These are phyloP conservation scores for Colletotrichum nymphaeae DNA, from an alignment of 2,329 filamentous ascomycete genomes.

Conservation along the genomic window DNA sequence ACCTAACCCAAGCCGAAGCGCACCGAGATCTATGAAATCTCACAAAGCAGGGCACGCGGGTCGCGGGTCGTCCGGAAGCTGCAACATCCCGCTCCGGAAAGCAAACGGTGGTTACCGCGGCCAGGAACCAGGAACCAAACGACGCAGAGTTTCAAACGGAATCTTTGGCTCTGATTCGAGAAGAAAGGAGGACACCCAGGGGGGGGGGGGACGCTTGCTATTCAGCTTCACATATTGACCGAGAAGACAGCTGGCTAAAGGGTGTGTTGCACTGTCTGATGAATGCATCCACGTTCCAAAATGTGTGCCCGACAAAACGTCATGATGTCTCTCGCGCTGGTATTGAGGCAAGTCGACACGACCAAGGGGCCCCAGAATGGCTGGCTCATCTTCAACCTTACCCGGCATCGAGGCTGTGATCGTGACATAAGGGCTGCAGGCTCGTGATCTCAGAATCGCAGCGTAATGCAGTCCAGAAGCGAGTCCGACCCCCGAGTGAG, in stretches of 20 bases:
- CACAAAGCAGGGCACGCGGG: neutral
- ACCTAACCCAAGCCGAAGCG: neutral
- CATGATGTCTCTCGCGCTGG: slow-evolving; percentile 16
- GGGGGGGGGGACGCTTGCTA: neutral
- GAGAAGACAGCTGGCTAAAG: slow-evolving; percentile 10
- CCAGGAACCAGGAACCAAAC: neutral
- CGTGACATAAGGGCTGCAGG: slow-evolving; percentile 28
- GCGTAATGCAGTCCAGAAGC: slow-evolving; percentile 1
- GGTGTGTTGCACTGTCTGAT: slow-evolving; percentile 24
- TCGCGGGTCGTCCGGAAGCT: slow-evolving; percentile 4
- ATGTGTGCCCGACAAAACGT: neutral
- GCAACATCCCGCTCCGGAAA: slow-evolving; percentile 22
- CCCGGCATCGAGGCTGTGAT: neutral
- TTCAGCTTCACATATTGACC: neutral
- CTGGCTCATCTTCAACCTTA: neutral
- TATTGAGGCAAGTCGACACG: slow-evolving; percentile 13
- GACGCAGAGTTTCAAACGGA: neutral
- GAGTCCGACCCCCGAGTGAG: neutral
- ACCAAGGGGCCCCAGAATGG: neutral
- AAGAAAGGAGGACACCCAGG: neutral
- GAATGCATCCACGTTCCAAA: slow-evolving; percentile 17
- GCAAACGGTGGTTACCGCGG: slow-evolving; percentile 10
- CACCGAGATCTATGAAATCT: slow-evolving; percentile 15
- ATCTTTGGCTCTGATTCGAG: slow-evolving; percentile 1
- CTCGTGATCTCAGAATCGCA: slow-evolving; percentile 15